These are phyloP conservation scores for Aegle marmelos DNA, from an alignment of 345 rosid genomes.

Conservation along the genomic window DNA sequence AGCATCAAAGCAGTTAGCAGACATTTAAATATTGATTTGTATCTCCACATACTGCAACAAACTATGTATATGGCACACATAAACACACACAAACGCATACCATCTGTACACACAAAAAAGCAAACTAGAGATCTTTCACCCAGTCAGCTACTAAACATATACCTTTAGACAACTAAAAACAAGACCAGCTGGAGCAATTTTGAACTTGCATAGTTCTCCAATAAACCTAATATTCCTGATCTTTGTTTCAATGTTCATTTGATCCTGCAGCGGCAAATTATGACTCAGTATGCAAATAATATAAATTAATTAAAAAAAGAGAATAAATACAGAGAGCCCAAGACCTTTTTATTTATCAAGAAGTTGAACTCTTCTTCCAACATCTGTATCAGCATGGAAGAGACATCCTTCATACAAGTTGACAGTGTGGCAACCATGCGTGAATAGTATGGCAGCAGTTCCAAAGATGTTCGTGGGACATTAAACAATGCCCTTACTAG, in stretches of 20 bases:
- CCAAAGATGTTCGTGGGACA: constrained; percentile 97
- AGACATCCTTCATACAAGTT: constrained; percentile 93
- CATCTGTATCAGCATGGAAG: constrained; percentile 86
- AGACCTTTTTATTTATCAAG: constrained; percentile 90
- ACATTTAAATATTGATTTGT: not conserved
- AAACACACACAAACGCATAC: no score
- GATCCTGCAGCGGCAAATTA: constrained; percentile 67
- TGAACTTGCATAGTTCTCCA: constrained; percentile 98
- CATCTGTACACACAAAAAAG: not conserved
- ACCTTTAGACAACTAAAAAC: constrained; percentile 97
- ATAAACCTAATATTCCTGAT: constrained; percentile 95
- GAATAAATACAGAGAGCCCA: constrained; percentile 11
- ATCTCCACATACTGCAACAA: not conserved
- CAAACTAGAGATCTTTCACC: constrained; percentile 1
- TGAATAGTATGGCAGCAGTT: constrained; percentile 91
- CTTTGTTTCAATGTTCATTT: constrained; percentile 98
- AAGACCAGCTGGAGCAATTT: constrained; percentile 74
- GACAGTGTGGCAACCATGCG: constrained; percentile 95
- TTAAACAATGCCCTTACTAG: constrained; percentile 91
- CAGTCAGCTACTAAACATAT: constrained; percentile 14
- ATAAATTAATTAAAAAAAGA: not conserved
- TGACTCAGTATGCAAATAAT: not conserved
- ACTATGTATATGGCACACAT: not conserved
- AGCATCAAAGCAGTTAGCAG: constrained; percentile 6
- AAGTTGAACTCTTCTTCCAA: constrained; percentile 97